These are phyloP conservation scores for Corymbia maculata DNA, from an alignment of 345 rosid genomes.

Conservation along the genomic window DNA sequence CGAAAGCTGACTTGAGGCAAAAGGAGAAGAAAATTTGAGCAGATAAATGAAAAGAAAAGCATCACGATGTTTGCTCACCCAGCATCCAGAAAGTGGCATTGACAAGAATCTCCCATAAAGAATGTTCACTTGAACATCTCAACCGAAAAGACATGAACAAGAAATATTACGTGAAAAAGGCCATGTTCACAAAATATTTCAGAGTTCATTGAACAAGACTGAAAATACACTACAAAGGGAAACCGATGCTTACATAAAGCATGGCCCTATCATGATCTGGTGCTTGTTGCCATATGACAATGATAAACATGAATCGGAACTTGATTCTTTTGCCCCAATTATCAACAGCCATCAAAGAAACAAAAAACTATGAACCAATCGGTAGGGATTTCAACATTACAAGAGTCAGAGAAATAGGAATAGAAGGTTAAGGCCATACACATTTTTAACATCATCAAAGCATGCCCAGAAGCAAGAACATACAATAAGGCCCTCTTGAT, in stretches of 20 bases:
- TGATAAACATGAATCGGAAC: too few relatives aligned
- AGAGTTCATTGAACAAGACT: background rate
- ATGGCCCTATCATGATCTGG: background rate
- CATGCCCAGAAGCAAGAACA: background rate
- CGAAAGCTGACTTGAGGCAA: background rate
- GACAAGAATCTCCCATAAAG: background rate
- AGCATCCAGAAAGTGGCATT: background rate
- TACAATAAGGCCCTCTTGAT: background rate
- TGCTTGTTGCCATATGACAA: too few relatives aligned
- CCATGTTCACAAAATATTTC: background rate
- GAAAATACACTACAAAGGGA: background rate
- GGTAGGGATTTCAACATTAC: background rate
- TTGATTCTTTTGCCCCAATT: too few relatives aligned
- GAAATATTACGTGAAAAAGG: background rate
- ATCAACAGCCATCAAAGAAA: too few relatives aligned
- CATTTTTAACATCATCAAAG: accelerated
- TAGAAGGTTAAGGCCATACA: background rate
- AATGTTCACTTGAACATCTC: background rate
- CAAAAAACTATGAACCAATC: accelerated
- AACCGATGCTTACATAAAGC: background rate
- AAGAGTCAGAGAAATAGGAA: background rate
- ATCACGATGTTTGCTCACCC: background rate
- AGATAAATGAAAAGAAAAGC: too few relatives aligned
- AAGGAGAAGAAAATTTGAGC: background rate
- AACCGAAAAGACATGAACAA: background rate